Percentiles rank a stretch among this genome's conserved stretches.
phyloP scores from a whole-genome alignment of 192 early-diverging fungal species.

The Coemansia sp. region DNA sequence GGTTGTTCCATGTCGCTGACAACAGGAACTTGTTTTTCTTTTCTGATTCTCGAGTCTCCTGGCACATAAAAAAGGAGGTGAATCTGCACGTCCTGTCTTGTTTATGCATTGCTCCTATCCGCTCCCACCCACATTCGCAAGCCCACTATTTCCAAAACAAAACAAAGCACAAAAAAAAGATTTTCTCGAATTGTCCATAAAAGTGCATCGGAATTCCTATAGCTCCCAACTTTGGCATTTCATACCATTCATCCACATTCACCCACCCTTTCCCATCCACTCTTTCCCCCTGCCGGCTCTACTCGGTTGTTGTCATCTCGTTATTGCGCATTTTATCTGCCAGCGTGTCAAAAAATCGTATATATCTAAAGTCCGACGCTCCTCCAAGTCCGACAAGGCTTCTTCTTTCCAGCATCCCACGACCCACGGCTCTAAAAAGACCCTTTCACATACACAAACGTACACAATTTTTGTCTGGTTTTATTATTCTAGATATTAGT shows the following conservation, averaged over 20 bases:
- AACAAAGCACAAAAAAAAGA: neutral
- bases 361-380: neutral
- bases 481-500: too few species aligned
- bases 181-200: neutral
- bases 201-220: slow-evolving; percentile 11
- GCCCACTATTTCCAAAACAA: neutral
- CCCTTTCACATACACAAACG: too few species aligned
- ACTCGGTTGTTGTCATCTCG: neutral
- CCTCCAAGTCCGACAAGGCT: neutral
- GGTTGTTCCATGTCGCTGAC: too few species aligned
- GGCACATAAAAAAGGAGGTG: neutral
- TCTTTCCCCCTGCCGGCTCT: neutral
- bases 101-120: neutral
- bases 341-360: neutral
- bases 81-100: neutral
- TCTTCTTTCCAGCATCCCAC: neutral
- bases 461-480: too few species aligned
- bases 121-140: neutral
- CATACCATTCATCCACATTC: neutral
- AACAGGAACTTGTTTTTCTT: neutral
- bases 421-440: neutral
- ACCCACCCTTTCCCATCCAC: neutral
- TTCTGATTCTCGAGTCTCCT: neutral
- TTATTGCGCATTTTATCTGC: neutral
- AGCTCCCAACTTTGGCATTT: neutral